phyloP scores from a whole-genome alignment of 176 grass and related monocot species.

The Triticum monococcum region DNA sequence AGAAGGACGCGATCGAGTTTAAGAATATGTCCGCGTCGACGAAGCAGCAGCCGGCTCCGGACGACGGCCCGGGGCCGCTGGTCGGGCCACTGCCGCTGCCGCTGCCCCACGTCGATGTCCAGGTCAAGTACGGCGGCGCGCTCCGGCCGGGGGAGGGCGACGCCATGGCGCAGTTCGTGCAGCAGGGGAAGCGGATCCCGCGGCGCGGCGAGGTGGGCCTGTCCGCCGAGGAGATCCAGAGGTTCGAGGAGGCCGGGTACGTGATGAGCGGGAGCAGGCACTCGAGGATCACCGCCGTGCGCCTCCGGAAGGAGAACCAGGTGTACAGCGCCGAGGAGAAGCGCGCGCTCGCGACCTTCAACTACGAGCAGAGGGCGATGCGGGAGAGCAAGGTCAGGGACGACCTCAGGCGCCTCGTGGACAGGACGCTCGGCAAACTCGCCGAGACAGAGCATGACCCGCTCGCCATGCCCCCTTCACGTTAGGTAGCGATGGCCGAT shows the following conservation, averaged over 20 bases:
- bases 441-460: slow-evolving; percentile 27
- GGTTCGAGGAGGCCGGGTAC: slow-evolving; percentile 57
- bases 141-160: slow-evolving; percentile 72
- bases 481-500: neutral
- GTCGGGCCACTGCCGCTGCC: slow-evolving; percentile 53
- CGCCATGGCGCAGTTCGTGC: slow-evolving; percentile 69
- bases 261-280: slow-evolving; percentile 70
- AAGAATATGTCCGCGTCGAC: slow-evolving; percentile 32
- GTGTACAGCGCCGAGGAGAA: slow-evolving; percentile 73
- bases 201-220: slow-evolving; percentile 63
- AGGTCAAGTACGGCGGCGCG: slow-evolving; percentile 61
- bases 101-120: slow-evolving; percentile 31
- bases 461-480: neutral
- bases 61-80: slow-evolving; percentile 29
- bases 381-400: slow-evolving; percentile 58
- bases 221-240: slow-evolving; percentile 62
- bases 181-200: slow-evolving; percentile 70
- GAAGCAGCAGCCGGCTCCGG: slow-evolving; percentile 2
- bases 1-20: slow-evolving; percentile 21
- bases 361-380: slow-evolving; percentile 61
- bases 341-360: slow-evolving; percentile 53
- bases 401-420: slow-evolving; percentile 45
- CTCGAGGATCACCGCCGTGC: slow-evolving; percentile 59
- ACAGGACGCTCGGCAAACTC: slow-evolving; percentile 46
- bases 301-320: slow-evolving; percentile 62